Conservation (phyloP, 371 early-diverging fungal genomes). For the Mucor indicus region DNA sequence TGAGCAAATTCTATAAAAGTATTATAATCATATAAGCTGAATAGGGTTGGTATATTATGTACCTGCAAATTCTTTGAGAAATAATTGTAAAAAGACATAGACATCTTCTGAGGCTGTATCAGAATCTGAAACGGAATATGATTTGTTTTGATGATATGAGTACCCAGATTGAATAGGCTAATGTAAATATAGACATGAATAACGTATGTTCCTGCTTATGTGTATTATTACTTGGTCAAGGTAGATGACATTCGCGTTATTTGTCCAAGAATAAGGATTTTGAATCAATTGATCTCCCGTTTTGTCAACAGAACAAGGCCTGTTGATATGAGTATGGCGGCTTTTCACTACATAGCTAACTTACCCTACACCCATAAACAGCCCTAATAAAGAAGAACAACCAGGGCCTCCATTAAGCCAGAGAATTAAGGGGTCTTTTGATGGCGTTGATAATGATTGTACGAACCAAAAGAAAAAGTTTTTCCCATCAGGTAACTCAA, state of each 20-base stretch:
- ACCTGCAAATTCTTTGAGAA: constrained; percentile 64
- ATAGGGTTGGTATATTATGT: background rate
- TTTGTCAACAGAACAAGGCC: constrained; percentile 63
- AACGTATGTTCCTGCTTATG: no score
- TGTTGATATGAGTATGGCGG: constrained; percentile 3
- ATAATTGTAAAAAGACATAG: constrained; percentile 68
- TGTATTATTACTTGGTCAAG: constrained; percentile 64
- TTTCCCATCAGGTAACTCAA: constrained; percentile 57
- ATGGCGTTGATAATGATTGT: constrained; percentile 72
- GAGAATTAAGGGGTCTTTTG: constrained; percentile 71
- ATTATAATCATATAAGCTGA: background rate
- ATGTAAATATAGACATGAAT: background rate
- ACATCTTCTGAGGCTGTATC: constrained; percentile 57
- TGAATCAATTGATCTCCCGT: constrained; percentile 53
- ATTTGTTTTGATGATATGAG: constrained; percentile 38
- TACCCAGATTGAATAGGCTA: constrained; percentile 71
- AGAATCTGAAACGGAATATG: constrained; percentile 32
- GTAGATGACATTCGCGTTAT: constrained; percentile 76
- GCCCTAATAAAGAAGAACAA: constrained; percentile 74
- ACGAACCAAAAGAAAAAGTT: constrained; percentile 91
- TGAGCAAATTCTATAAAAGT: constrained; percentile 19
- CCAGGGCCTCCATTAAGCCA: constrained; percentile 91
- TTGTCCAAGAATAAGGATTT: constrained; percentile 78
- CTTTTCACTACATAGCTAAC: background rate
- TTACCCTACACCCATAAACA: constrained; percentile 79